Evolutionary conservation across 2,329 filamentous ascomycete species (phyloP).

Genomic region (Cladobotryum mycophilum): DNA sequence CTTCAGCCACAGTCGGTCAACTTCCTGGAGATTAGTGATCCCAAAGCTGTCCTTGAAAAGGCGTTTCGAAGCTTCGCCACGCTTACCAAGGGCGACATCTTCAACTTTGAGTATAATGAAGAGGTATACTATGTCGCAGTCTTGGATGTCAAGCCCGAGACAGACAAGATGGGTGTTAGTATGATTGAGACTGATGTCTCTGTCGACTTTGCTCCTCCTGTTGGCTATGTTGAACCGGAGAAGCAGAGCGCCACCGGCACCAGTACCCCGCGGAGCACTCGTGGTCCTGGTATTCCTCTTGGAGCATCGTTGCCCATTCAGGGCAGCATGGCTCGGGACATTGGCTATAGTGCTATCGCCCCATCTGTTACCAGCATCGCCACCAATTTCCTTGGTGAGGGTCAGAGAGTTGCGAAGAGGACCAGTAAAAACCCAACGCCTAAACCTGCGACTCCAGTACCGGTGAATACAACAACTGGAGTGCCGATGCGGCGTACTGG

Average conservation of each 20-base stretch:
- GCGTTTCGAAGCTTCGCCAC: constrained; percentile 95
- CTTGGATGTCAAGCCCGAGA: constrained; percentile 83
- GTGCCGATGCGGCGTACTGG: constrained; percentile 50
- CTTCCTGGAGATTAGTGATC: constrained; percentile 95
- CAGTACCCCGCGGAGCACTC: constrained; percentile 69
- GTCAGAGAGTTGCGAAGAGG: constrained; percentile 85
- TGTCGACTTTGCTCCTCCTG: constrained; percentile 89
- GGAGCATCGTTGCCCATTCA: constrained; percentile 75
- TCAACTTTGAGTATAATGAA: constrained; percentile 96
- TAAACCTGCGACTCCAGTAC: constrained; percentile 66
- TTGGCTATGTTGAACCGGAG: constrained; percentile 89
- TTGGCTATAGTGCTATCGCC: constrained; percentile 90
- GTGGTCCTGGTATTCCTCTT: constrained; percentile 52
- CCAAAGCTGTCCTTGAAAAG: constrained; percentile 93
- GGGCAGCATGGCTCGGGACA: constrained; percentile 94
- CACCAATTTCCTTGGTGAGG: constrained; percentile 73
- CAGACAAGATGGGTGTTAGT: constrained; percentile 77
- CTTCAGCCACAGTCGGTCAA: constrained; percentile 87
- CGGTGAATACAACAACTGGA: constrained; percentile 19
- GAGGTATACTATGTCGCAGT: constrained; percentile 90
- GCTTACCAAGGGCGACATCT: constrained; percentile 86
- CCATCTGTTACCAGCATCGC: constrained; percentile 65
- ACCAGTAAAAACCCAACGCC: constrained; percentile 58
- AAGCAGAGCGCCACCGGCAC: constrained; percentile 61
- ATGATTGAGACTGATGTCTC: constrained; percentile 95